Conservation (phyloP, 2,329 filamentous ascomycete genomes). For the Aureobasidium melanogenum region DNA sequence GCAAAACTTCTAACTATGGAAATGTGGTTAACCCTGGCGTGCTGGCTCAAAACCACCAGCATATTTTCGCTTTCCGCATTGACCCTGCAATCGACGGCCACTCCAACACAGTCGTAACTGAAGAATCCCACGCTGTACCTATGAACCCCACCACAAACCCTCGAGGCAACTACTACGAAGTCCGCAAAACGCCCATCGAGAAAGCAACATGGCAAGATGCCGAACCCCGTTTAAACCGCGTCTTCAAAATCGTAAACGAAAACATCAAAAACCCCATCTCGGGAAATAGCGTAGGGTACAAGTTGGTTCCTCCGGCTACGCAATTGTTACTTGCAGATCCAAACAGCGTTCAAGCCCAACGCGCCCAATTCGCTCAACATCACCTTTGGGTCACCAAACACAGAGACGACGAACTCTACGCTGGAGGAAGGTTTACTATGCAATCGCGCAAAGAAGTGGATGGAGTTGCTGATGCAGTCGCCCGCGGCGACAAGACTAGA, state of each 20-base stretch:
- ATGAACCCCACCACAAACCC: constrained; percentile 49
- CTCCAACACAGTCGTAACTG: constrained; percentile 43
- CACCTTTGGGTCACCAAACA: constrained; percentile 49
- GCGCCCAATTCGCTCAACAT: constrained; percentile 42
- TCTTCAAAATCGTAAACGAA: constrained; percentile 47
- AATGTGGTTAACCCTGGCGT: constrained; percentile 57
- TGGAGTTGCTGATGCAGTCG: constrained; percentile 36
- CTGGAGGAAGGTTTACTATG: constrained; percentile 40
- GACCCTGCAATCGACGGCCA: constrained; percentile 54
- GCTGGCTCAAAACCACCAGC: constrained; percentile 61
- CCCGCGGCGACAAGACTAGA: constrained; percentile 32
- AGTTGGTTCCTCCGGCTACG: constrained; percentile 38
- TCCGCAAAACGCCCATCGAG: constrained; percentile 31
- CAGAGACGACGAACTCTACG: constrained; percentile 42
- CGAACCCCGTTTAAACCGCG: constrained; percentile 40
- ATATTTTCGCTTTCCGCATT: constrained; percentile 57
- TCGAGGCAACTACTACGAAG: constrained; percentile 51
- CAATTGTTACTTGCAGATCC: constrained; percentile 42
- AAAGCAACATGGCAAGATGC: constrained; percentile 19
- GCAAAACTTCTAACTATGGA: constrained; percentile 35
- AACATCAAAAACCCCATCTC: constrained; percentile 34
- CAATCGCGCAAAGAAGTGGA: constrained; percentile 32
- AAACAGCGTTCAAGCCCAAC: constrained; percentile 35
- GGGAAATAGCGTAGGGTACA: constrained; percentile 40
- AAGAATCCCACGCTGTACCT: constrained; percentile 44